Evolutionary conservation across 2,329 filamentous ascomycete species (phyloP).

Genomic region (Cladosporium phlei): DNA sequence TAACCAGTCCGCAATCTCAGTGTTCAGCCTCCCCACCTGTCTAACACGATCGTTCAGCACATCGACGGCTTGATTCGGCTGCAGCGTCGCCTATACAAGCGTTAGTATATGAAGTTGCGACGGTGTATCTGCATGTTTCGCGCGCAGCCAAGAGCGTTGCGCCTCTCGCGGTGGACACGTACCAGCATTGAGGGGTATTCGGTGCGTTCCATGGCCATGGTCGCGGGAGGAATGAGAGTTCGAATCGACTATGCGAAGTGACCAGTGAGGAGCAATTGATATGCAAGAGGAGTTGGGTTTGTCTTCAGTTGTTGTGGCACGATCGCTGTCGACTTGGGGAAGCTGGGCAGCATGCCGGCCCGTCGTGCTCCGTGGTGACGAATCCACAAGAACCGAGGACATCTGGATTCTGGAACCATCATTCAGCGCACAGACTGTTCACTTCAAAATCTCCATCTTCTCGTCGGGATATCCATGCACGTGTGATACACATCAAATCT

Average conservation of each 20-base stretch:
- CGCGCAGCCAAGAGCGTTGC: not conserved
- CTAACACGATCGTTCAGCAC: constrained; percentile 82
- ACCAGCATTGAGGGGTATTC: constrained; percentile 96
- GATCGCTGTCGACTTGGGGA: no score
- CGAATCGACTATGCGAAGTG: constrained; percentile 1
- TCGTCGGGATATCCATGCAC: no score
- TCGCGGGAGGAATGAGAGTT: constrained; percentile 8
- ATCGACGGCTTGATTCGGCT: constrained; percentile 74
- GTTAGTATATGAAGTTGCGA: not conserved
- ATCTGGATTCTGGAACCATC: no score
- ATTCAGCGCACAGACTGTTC: no score
- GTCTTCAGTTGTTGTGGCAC: no score
- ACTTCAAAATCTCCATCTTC: no score
- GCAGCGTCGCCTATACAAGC: constrained; percentile 63
- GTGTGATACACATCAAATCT: no score
- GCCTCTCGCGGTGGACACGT: constrained; percentile 37
- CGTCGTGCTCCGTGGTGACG: no score
- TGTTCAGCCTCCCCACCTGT: constrained; percentile 79
- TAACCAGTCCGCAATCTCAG: constrained; percentile 92
- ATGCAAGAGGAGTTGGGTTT: no score
- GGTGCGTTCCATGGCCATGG: constrained; percentile 62
- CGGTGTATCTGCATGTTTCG: constrained; percentile 1
- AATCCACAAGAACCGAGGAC: no score
- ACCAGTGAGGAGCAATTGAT: no score
- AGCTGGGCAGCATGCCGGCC: no score